These are phyloP conservation scores for Radiomyces spectabilis DNA, from an alignment of 192 early-diverging fungal genomes.

Conservation along the genomic window DNA sequence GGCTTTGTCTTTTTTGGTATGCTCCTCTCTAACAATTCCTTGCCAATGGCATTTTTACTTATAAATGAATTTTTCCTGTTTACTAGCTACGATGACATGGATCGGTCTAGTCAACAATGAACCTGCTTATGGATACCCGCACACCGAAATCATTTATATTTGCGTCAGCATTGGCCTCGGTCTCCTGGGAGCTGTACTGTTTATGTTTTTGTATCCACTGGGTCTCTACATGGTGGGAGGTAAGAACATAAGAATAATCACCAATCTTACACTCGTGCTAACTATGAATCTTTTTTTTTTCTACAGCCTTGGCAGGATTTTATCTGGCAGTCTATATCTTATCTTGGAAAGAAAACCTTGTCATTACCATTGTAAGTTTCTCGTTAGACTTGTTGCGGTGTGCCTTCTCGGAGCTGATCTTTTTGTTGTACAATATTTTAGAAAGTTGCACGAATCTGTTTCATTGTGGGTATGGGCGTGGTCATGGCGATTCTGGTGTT, in stretches of 20 bases:
- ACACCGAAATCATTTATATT: slow-evolving; percentile 20
- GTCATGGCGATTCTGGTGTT: slow-evolving; percentile 20
- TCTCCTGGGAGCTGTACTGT: slow-evolving; percentile 22
- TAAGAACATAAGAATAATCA: background rate
- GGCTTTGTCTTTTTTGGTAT: slow-evolving; percentile 45
- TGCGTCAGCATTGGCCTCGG: slow-evolving; percentile 22
- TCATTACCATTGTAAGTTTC: slow-evolving; percentile 23
- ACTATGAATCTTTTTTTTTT: background rate
- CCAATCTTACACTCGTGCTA: background rate
- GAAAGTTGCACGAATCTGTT: slow-evolving; percentile 29
- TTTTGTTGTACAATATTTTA: background rate
- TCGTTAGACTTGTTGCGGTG: background rate
- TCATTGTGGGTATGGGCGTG: slow-evolving; percentile 30
- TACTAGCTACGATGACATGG: slow-evolving; percentile 30
- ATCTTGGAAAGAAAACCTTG: slow-evolving; percentile 23
- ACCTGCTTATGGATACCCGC: slow-evolving; percentile 19
- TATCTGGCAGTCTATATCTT: slow-evolving; percentile 28
- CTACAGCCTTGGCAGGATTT: slow-evolving; percentile 21
- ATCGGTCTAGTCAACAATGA: slow-evolving; percentile 27
- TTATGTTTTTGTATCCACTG: slow-evolving; percentile 41
- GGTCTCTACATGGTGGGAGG: slow-evolving; percentile 69
- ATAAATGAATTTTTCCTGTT: too few species aligned
- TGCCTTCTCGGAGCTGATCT: background rate
- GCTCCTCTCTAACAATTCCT: background rate
- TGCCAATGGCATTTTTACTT: background rate